Conservation (phyloP, 345 rosid species). For the Linum usitatissimum region DNA sequence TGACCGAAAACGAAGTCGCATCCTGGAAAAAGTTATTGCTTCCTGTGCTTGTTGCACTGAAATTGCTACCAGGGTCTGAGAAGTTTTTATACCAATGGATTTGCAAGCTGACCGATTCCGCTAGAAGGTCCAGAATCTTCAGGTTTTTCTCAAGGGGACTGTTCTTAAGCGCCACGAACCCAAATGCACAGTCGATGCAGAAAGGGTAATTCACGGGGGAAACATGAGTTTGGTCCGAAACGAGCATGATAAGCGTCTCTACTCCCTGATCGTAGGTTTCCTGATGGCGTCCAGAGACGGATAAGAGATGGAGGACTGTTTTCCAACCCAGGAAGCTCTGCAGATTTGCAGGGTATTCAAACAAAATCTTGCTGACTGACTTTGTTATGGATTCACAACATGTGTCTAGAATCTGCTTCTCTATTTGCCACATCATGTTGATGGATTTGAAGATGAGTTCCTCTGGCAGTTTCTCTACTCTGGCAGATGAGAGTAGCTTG, state of each 20-base stretch:
- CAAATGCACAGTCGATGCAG: conserved; percentile 70
- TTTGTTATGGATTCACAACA: conserved; percentile 48
- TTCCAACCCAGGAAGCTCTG: conserved; percentile 77
- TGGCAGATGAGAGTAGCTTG: conserved; percentile 40
- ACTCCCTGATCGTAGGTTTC: conserved; percentile 72
- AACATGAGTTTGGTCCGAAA: conserved; percentile 42
- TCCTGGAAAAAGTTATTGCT: conserved; percentile 36
- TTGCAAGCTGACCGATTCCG: conserved; percentile 47
- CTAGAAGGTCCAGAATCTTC: conserved; percentile 52
- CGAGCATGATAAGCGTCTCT: conserved; percentile 46
- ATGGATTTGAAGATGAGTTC: conserved; percentile 71
- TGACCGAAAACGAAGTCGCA: conserved; percentile 27
- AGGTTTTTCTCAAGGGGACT: conserved; percentile 64
- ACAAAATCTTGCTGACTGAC: conserved; percentile 48
- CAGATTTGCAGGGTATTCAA: conserved; percentile 45
- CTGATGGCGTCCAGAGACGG: conserved; percentile 53
- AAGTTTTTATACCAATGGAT: conserved; percentile 44
- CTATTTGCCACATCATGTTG: conserved; percentile 79
- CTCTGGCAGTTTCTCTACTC: conserved; percentile 40
- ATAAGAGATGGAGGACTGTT: conserved; percentile 55
- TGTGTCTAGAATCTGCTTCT: conserved; percentile 72
- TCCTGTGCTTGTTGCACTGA: conserved; percentile 34
- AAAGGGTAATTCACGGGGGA: conserved; percentile 47
- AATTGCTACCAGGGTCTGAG: conserved; percentile 32
- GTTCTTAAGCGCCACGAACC: conserved; percentile 61